Conservation (phyloP, 1,284 basidiomycete genomes). For the Filobasidium uniguttulatum region DNA sequence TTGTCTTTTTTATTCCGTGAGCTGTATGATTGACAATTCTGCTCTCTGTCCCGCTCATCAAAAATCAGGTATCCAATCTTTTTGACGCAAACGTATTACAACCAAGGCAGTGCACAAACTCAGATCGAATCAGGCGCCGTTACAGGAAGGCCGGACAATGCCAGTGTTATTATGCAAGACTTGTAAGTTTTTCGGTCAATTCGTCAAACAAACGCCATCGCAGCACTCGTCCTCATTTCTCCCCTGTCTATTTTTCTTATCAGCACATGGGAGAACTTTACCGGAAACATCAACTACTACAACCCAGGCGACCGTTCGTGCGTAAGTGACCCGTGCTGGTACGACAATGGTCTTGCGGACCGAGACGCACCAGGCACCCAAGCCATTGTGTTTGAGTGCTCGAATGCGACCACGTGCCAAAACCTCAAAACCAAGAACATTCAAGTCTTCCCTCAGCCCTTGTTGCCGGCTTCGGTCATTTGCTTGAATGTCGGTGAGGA, state of each 20-base stretch:
- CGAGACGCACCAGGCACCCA: slow-evolving; percentile 21
- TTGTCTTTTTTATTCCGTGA: slow-evolving; percentile 18
- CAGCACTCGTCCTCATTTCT: slow-evolving; percentile 35
- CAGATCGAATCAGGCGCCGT: slow-evolving; percentile 18
- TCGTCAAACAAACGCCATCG: slow-evolving; percentile 23
- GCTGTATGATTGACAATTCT: slow-evolving; percentile 14
- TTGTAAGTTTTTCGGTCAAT: slow-evolving; percentile 12
- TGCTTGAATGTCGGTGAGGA: slow-evolving; percentile 14
- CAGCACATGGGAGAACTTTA: slow-evolving; percentile 33
- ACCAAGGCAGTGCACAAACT: slow-evolving; percentile 21
- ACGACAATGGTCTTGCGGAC: slow-evolving; percentile 21
- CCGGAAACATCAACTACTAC: slow-evolving; percentile 35
- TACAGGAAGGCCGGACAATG: slow-evolving; percentile 18
- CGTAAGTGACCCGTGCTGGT: slow-evolving; percentile 33
- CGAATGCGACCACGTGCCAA: slow-evolving; percentile 17
- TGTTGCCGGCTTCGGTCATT: slow-evolving; percentile 8
- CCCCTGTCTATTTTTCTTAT: slow-evolving; percentile 30
- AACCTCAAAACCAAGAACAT: slow-evolving; percentile 19
- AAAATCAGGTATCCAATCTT: slow-evolving; percentile 3
- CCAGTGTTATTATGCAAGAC: slow-evolving; percentile 19
- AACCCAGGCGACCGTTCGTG: slow-evolving; percentile 31
- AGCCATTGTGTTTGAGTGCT: slow-evolving; percentile 27
- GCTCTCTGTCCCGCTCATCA: neutral
- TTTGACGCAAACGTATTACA: slow-evolving; percentile 11
- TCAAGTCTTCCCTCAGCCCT: slow-evolving; percentile 19